Base-by-base conservation (phyloP, 2,329 filamentous ascomycete genomes). In the Colletotrichum karsti region DNA sequence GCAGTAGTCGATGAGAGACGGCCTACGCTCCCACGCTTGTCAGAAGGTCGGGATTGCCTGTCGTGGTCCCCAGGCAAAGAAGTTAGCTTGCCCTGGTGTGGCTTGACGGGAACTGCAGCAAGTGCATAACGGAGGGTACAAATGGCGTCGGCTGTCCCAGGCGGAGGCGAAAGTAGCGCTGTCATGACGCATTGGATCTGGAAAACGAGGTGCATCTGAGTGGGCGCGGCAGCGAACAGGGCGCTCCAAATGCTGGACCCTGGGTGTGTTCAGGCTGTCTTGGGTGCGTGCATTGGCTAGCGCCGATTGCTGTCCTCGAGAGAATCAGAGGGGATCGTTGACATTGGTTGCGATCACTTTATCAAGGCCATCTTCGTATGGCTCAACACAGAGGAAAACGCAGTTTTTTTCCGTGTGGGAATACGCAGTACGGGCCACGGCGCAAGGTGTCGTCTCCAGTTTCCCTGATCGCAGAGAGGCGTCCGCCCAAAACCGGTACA, bases 161-260 rank as follows among this genome's bases (percentile, higher is more conserved):
- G 59, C 44, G 60, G 53, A 41, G 35, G 59, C 22, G n/a, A 22
- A 57, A 30, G 51, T 63, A 63, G 42, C 22, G 12, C 13, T 64
- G 61, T 67, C 60, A 67, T 67, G 64, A 67, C 64, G 64, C 59
- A 67, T 37, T 67, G 46, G 64, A 67, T 67, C 63, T 64, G 46
- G 30, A 37, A 58, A 44, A 22, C n/a, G 28, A 56, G 42, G 33
- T 64, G 53, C 60, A 64, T 58, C 51, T 64, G 37, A 55, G 60
- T 67, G 64, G 53, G 37, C 53, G 59, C 53, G 12, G 51, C n/a
- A 64, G 60, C 64, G 60, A 64, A 64, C 64, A 53, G 22, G 64
- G 37, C 64, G 60, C 51, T 44, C 46, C 13, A 64, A 64, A 55
- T 35, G 60, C 64, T 64, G 44, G 60, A 64, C 64, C 64, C 64